phyloP scores from a whole-genome alignment of 2,329 filamentous ascomycete species.

The Raffaelea ambrosiae region DNA sequence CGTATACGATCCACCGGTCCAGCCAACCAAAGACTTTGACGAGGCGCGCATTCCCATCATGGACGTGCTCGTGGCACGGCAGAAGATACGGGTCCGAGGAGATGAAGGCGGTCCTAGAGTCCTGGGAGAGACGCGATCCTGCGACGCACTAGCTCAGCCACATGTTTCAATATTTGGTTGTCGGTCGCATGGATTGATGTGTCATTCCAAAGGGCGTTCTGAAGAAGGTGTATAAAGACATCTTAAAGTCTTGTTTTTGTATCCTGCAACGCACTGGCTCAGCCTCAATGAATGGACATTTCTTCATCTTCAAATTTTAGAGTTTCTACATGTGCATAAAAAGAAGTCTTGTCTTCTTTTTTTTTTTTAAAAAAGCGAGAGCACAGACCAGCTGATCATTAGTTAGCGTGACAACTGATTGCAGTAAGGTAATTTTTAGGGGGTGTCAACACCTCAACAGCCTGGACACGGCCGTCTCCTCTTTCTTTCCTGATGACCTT shows the following conservation, averaged over 20 bases:
- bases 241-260: background rate
- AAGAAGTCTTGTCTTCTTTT: too few relatives aligned
- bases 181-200: too few relatives aligned
- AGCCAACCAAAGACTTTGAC: background rate
- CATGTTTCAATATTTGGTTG: background rate
- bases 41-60: background rate
- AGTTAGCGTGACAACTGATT: too few relatives aligned
- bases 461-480: too few relatives aligned
- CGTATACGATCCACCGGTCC: background rate
- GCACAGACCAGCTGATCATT: too few relatives aligned
- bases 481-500: too few relatives aligned
- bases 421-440: too few relatives aligned
- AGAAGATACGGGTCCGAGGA: background rate
- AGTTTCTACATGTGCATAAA: too few relatives aligned
- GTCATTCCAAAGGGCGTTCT: background rate
- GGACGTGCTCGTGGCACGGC: background rate
- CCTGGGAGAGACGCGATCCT: background rate
- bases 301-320: background rate
- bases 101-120: background rate
- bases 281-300: too few relatives aligned
- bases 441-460: too few relatives aligned
- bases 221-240: background rate
- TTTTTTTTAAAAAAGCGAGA: too few relatives aligned
- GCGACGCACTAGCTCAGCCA: background rate
- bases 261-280: too few relatives aligned